Evolutionary conservation across 1,139 yeast species (phyloP), one percentile per base, ranked within the genome.

Genomic region (Geotrichum candidum): DNA sequence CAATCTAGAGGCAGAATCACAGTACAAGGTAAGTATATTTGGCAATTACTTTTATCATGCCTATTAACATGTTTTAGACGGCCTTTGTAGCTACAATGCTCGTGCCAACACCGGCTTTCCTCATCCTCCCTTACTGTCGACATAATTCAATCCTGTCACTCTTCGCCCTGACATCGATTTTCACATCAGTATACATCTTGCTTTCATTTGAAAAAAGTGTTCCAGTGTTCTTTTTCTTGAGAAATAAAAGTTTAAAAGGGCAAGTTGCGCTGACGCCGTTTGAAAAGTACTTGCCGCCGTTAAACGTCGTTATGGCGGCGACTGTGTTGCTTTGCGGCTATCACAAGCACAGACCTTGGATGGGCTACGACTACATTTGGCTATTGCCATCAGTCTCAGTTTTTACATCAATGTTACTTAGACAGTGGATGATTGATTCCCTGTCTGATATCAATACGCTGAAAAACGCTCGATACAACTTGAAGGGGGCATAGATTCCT

Each of bases 321-420:
- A 58, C 66, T 15, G 64, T 73, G 3, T 64, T 65, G 15, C 52
- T 68, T 3, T 63, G 66, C 53, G 76, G 72, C 2, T 66, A 64
- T 18, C 22, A 70, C 15, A 62, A 66, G 53, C 73, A 70, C 59
- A 56, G 59, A 22, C 74, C 75, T 2, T 70, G 73, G 71, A 53
- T 59, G 27, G 68, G 71, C 15, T 69, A 68, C 51, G 77, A 74
- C 62, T 68, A 66, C 46, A 62, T 75, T 38, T 75, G 77, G 78
- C 56, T 65, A 13, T 56, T 73, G 38, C 76, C 78, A 0, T 41
- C 64, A 9, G 57, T 69, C 4, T 66, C 73, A 0, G 67, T 73
- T 11, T 33, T 67, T 18, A 64, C 73, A 0, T 61, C 70, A 3
- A 3, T 66, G 18, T 51, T 72, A 29, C 64, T 73, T 11, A 63